A percentile compares a stretch with the other conserved stretches of the same genome.
These are phyloP conservation scores for Sporothrix schenckii DNA, from an alignment of 2,329 filamentous ascomycete genomes.

Conservation along the genomic window DNA sequence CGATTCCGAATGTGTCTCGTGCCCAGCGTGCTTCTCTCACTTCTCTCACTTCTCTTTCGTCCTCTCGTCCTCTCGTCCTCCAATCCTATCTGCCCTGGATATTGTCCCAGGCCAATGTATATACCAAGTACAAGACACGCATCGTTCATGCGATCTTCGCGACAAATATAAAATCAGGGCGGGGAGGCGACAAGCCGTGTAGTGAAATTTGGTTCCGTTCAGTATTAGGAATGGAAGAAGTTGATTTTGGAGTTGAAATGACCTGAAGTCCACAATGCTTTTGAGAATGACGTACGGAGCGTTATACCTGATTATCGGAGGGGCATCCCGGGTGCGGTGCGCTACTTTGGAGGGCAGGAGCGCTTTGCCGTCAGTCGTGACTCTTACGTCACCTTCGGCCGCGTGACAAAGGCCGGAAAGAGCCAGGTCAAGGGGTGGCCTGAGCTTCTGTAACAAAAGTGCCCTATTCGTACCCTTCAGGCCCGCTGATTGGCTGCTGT, in stretches of 20 bases:
- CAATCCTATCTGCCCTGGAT: not conserved
- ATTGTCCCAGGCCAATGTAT: not conserved
- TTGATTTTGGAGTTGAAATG: not conserved
- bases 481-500: conserved; percentile 24
- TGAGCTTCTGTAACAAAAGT: not conserved
- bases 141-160: conserved; percentile 1
- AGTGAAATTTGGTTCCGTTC: not conserved
- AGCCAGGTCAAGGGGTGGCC: not conserved
- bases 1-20: too few species aligned
- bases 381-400: conserved; percentile 19
- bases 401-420: conserved; percentile 22
- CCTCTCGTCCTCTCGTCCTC: not conserved
- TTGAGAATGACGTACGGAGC: not conserved
- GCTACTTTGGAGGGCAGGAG: not conserved
- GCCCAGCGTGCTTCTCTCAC: not conserved
- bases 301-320: not conserved
- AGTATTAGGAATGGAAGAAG: too few species aligned
- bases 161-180: not conserved
- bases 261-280: not conserved
- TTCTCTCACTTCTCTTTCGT: not conserved
- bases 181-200: not conserved
- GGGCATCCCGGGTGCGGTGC: not conserved
- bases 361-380: not conserved
- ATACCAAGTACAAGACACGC: not conserved
- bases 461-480: not conserved